Base-by-base conservation (phyloP, 306 rosid genomes). In the Sesbania bispinosa region DNA sequence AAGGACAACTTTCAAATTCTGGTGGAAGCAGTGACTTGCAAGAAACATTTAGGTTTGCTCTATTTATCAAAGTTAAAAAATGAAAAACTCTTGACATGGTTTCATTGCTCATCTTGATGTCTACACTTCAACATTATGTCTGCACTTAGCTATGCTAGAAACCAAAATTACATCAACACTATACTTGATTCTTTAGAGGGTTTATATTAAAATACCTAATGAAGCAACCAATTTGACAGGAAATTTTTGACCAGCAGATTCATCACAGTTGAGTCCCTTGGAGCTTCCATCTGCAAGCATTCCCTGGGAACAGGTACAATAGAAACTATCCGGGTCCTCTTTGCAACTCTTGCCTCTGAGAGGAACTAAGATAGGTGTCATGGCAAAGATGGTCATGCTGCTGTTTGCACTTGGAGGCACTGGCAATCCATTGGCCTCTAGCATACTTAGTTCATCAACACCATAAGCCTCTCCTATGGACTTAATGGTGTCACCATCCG, bases 361-460 rank as follows among this genome's bases (percentile, higher is more conserved):
- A 32, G 89, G 89, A 80, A 85, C 77, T 38, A 85, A 67, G 6
- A 82, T 8, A 5, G 87, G 81, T 0, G 83, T 64, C 42, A 9
- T 18, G 13, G 71, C 13, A 1, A 2, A 24, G 71, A 82, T 62
- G 8, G 0, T 29, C 29, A 29, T 54, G 29, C 62, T 67, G 2
- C 45, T 50, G 23, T 61, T 60, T 32, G 6, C 10, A 77, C 10
- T 50, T n/a, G 20, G 8, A 60, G 63, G 6, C 7, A 26, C 48
- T 7, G 57, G 33, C 73, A 85, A 51, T 67, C 54, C 52, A 74
- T 85, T 85, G 15, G 87, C 90, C 42, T 65, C 82, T 3, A 24
- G 2, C 15, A 85, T 48, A 57, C 82, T 80, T 73, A 67, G 71
- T 20, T 24, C 65, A 41, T 55, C 75, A 18, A 82, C 84, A 85